These are phyloP conservation scores for Solanum hybrid DNA, from an alignment of 305 asterid species.

Conservation along the genomic window DNA sequence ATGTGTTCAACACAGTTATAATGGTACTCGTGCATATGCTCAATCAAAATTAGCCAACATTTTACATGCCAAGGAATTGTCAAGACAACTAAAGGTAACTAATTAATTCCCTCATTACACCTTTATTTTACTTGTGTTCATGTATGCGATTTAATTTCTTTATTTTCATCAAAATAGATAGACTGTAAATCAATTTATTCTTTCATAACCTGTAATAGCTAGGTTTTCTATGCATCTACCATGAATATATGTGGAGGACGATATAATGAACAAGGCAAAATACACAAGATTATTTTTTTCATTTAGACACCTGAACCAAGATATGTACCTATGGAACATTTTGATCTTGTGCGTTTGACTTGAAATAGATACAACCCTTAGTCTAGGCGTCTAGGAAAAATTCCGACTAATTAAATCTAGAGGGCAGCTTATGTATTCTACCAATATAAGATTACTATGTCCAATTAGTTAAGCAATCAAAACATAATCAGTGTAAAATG, in stretches of 20 bases:
- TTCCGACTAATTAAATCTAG: not conserved
- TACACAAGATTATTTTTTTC: not conserved
- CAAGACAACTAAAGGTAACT: slow-evolving; percentile 71
- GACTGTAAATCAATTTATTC: not conserved
- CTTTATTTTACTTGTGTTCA: not conserved
- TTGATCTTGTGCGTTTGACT: not conserved
- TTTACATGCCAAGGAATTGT: slow-evolving; percentile 80
- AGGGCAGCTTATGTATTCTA: not conserved
- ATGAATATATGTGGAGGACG: not conserved
- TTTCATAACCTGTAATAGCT: not conserved
- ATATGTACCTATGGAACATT: not conserved
- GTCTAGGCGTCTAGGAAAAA: not conserved
- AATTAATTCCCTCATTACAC: not conserved
- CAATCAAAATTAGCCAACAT: slow-evolving; percentile 85
- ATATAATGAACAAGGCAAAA: not conserved
- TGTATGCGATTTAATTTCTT: not conserved
- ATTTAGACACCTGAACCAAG: not conserved
- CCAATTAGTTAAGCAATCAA: not conserved
- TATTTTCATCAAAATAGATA: not conserved
- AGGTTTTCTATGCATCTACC: not conserved
- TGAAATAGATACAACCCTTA: not conserved
- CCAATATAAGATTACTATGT: not conserved
- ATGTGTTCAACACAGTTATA: slow-evolving; percentile 40
- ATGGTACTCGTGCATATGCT: slow-evolving; percentile 83
- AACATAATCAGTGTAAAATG: not conserved